Percentiles rank a stretch among this genome's conserved stretches.
phyloP scores from a whole-genome alignment of 208 protist species.

The Wallacemonas sp. region DNA sequence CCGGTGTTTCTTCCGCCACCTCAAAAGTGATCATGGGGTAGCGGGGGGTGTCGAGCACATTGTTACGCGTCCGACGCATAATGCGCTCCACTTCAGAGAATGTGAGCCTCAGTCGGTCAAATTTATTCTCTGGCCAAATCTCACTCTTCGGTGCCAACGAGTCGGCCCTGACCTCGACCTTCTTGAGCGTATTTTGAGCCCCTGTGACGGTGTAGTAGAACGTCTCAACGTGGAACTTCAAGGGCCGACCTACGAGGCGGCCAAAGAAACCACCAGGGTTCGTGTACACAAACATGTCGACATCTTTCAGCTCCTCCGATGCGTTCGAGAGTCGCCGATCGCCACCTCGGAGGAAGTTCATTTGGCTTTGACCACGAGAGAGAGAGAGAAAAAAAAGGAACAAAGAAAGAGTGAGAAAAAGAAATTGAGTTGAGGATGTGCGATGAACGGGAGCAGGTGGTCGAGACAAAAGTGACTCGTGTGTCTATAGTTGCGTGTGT shows the following conservation, averaged over 20 bases:
- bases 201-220: constrained; percentile 58
- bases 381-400: constrained; percentile 1
- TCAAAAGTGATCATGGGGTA: constrained; percentile 75
- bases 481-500: too few relatives aligned
- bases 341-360: constrained; percentile 4
- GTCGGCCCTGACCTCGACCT: constrained; percentile 72
- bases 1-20: constrained; percentile 35
- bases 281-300: constrained; percentile 88
- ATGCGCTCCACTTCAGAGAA: constrained; percentile 69
- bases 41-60: constrained; percentile 57
- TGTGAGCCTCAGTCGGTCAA: constrained; percentile 58
- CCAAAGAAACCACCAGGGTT: constrained; percentile 68
- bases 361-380: neutral
- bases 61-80: constrained; percentile 38
- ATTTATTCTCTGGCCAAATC: constrained; percentile 47
- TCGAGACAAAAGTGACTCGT: too few relatives aligned
- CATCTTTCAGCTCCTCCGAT: constrained; percentile 50
- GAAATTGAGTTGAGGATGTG: neutral
- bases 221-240: constrained; percentile 64
- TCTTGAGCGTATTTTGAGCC: constrained; percentile 29
- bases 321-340: constrained; percentile 32
- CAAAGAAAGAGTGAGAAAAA: constrained; percentile 1
- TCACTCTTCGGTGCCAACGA: constrained; percentile 79
- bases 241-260: constrained; percentile 62
- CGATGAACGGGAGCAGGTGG: too few relatives aligned